Percentiles rank a stretch among this genome's conserved stretches.
Conservation (phyloP, 345 rosid species). For the Citrus unshiu region DNA sequence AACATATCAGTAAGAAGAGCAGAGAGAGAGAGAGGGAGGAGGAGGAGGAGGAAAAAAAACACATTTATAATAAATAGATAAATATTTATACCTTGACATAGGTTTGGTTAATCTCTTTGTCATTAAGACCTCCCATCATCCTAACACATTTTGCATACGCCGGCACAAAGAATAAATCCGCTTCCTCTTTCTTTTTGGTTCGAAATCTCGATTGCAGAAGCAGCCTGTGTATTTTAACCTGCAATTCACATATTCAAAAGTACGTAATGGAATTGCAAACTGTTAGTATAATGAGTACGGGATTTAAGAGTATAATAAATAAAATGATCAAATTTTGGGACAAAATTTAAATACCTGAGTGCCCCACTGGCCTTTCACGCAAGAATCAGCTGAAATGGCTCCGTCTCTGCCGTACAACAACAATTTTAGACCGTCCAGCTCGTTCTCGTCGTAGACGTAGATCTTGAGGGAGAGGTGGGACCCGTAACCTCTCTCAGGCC, state of each 20-base stretch:
- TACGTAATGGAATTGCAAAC: not conserved
- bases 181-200: constrained; percentile 74
- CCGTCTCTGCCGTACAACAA: constrained; percentile 78
- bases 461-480: constrained; percentile 59
- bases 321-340: not conserved
- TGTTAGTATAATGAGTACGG: not conserved
- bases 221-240: constrained; percentile 81
- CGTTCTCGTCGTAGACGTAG: constrained; percentile 84
- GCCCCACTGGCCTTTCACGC: constrained; percentile 96
- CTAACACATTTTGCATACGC: constrained; percentile 86
- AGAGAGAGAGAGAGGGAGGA: not conserved
- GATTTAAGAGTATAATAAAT: no score
- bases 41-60: not conserved
- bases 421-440: constrained; percentile 69
- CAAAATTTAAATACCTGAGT: constrained; percentile 57
- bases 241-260: not conserved
- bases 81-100: constrained; percentile 61
- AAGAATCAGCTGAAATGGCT: constrained; percentile 43
- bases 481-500: constrained; percentile 75
- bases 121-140: constrained; percentile 90
- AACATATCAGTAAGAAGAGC: not conserved
- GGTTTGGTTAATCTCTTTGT: constrained; percentile 81
- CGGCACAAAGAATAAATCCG: constrained; percentile 94
- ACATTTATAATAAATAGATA: not conserved
- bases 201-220: constrained; percentile 61